Conservation (phyloP, 306 rosid species). For the barrel medic (Medicago truncatula) region MtrunA17r5.0-ANR NC_053045.1:62010501-62011000, state of each 20-base stretch:
- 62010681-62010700: no score
- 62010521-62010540: no score
- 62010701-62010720: no score
- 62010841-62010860: background rate
- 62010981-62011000: constrained; percentile 36
- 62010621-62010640: no score
- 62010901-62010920: background rate
- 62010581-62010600: no score
- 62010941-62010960: constrained; percentile 1
- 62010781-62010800: background rate
- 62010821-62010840: background rate
- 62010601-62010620: no score
- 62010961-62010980: background rate
- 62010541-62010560: no score
- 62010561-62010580: no score
- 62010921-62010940: background rate
- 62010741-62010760: background rate
- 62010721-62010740: no score
- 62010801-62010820: background rate
- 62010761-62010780: background rate
- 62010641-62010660: no score
- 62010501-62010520: no score
- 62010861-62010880: background rate
- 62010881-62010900: background rate
- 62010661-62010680: no score